Conservation (phyloP, 148 eudicot genomes). For the Chenopodium album region DNA sequence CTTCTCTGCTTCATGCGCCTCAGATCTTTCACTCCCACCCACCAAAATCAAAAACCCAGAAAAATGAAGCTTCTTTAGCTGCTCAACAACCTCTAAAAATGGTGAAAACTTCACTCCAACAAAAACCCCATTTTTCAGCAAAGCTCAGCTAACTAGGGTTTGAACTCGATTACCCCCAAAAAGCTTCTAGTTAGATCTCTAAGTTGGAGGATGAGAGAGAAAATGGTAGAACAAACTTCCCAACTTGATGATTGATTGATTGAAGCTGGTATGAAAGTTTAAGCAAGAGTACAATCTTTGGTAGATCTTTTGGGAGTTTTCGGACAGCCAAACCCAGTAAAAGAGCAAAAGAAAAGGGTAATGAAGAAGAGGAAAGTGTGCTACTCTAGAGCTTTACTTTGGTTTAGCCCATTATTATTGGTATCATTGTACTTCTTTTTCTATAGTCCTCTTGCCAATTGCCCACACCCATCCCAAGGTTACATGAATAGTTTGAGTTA, state of each 20-base stretch:
- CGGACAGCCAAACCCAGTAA: not conserved
- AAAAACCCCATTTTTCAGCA: slow-evolving; percentile 9
- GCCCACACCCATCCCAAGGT: too few relatives aligned
- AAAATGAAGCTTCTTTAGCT: not conserved
- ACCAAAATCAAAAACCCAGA: not conserved
- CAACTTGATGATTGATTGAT: slow-evolving; percentile 20
- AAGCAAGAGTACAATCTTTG: not conserved
- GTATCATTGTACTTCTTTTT: too few relatives aligned
- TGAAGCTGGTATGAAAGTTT: slow-evolving; percentile 13
- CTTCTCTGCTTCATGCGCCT: slow-evolving; percentile 40
- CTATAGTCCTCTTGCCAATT: too few relatives aligned
- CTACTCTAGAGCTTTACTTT: too few relatives aligned
- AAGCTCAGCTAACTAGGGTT: slow-evolving; percentile 25
- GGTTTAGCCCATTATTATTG: too few relatives aligned
- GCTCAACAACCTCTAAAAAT: not conserved
- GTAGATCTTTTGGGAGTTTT: slow-evolving; percentile 16
- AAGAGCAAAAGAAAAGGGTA: not conserved
- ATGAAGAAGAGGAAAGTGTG: not conserved
- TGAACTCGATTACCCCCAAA: not conserved
- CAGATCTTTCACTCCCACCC: slow-evolving; percentile 30
- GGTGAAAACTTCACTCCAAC: not conserved
- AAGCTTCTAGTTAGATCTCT: slow-evolving; percentile 18
- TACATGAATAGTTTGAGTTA: too few relatives aligned
- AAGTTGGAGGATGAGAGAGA: not conserved
- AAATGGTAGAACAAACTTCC: not conserved